Base-by-base conservation (phyloP, 2,329 filamentous ascomycete species). In the Hypoxylon sp. region DNA sequence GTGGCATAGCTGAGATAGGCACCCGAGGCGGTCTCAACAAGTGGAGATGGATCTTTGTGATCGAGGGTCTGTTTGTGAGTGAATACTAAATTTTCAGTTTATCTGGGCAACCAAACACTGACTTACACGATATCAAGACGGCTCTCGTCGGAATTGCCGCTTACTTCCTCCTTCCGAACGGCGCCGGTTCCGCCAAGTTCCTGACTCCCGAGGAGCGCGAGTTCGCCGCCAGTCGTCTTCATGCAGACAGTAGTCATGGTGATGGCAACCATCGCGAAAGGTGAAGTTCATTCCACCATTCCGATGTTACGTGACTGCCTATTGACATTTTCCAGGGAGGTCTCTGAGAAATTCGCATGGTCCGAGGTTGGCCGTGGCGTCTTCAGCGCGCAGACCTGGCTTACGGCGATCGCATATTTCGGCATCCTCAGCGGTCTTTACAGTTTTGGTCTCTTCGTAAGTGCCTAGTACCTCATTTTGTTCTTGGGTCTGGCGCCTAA, bases 31-130 rank as follows among this genome's bases (percentile, higher is more conserved):
- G 83, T 0, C 77, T 87, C 3, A 82, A 82, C 63, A 83, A 82
- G 2, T 90, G 87, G 87, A 79, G 86, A 28, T 89, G 85, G 85
- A 88, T 89, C 14, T 85, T 89, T 60, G 83, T 88, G 48, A 81
- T 88, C 6, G 87, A 89, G 70, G 87, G 87, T 0, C 72, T 87
- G 18, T 71, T 85, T 2, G 82, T 84, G 65, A 73, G 80, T 75
- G 14, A 18, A 14, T 33, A 8, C 9, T 46, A 14, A 11, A 26
- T 20, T 6, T 20, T 4, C 4, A 18, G n/a, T 14, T 16, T 2
- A 24, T 11, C 18, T 4, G 5, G 5, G 22, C 1, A 16, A n/a
- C 20, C 12, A 32, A 14, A 14, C 12, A 16, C 50, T 72, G 20
- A 72, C 24, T 11, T 20, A n/a, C n/a, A n/a, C 22, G 7, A 12